Conservation (phyloP, 768 basidiomycete species). For the Kondoa subrosea region DNA sequence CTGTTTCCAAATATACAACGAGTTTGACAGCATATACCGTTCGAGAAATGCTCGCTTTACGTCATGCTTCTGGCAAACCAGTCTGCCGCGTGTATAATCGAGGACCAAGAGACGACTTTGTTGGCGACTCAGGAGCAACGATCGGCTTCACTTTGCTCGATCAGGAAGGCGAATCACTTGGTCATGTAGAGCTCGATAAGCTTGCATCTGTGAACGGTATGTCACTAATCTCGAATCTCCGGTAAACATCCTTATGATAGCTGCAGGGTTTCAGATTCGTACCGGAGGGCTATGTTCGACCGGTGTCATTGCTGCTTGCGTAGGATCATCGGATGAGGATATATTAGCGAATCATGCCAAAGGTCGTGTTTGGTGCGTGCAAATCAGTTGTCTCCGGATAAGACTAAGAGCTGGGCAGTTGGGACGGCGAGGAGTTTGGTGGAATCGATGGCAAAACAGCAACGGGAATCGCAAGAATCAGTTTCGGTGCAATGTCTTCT, state of each 20-base stretch:
- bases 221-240: background rate
- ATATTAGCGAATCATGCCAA: slow-evolving; percentile 2
- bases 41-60: background rate
- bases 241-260: background rate
- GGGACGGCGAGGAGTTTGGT: slow-evolving; percentile 21
- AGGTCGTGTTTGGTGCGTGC: background rate
- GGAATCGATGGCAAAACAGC: slow-evolving; percentile 6
- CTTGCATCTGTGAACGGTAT: slow-evolving; percentile 21
- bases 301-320: slow-evolving; percentile 16
- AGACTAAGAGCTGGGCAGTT: slow-evolving; percentile 12
- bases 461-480: slow-evolving; percentile 21
- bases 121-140: slow-evolving; percentile 16
- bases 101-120: slow-evolving; percentile 11
- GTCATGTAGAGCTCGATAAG: slow-evolving; percentile 23
- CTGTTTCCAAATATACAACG: background rate
- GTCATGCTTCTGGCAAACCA: slow-evolving; percentile 12
- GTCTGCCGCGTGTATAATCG: slow-evolving; percentile 5
- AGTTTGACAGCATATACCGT: background rate
- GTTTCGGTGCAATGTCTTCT: slow-evolving; percentile 23
- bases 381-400: background rate
- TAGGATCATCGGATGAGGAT: slow-evolving; percentile 21
- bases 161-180: slow-evolving; percentile 15
- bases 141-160: slow-evolving; percentile 24
- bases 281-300: slow-evolving; percentile 27
- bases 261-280: slow-evolving; percentile 18